These are phyloP conservation scores for Phylloporus sp. DNA, from an alignment of 768 basidiomycete genomes.

Conservation along the genomic window DNA sequence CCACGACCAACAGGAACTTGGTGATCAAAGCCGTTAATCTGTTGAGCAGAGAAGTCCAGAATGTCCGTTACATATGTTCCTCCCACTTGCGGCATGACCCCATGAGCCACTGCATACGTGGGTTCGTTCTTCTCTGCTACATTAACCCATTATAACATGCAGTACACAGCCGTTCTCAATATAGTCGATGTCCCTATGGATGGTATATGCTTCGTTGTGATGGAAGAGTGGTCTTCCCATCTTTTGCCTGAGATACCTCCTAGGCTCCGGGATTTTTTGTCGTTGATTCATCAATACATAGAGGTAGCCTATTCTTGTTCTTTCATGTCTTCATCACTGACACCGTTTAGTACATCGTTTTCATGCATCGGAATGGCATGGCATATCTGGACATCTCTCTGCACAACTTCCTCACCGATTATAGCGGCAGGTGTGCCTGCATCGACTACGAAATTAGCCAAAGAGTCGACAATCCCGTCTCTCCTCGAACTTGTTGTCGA, in stretches of 20 bases:
- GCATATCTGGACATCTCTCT: constrained; percentile 73
- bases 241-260: constrained; percentile 50
- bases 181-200: constrained; percentile 53
- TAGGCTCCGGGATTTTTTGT: constrained; percentile 50
- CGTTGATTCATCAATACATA: constrained; percentile 60
- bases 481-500: constrained; percentile 39
- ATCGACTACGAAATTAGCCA: constrained; percentile 73
- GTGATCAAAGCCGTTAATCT: constrained; percentile 68
- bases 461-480: constrained; percentile 39
- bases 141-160: constrained; percentile 6
- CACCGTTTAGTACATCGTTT: constrained; percentile 51
- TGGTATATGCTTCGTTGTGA: constrained; percentile 62
- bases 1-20: constrained; percentile 48
- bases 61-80: constrained; percentile 53
- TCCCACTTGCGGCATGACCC: constrained; percentile 51
- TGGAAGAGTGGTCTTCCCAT: constrained; percentile 77
- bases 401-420: constrained; percentile 66
- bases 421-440: constrained; percentile 59
- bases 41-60: constrained; percentile 58
- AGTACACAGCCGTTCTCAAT: constrained; percentile 55
- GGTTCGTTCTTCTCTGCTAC: constrained; percentile 26
- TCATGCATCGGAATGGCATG: constrained; percentile 64
- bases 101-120: constrained; percentile 77
- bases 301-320: constrained; percentile 43
- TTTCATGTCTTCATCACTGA: not conserved